Conservation (phyloP, 345 rosid species). For the Clarkia xantiana region DNA sequence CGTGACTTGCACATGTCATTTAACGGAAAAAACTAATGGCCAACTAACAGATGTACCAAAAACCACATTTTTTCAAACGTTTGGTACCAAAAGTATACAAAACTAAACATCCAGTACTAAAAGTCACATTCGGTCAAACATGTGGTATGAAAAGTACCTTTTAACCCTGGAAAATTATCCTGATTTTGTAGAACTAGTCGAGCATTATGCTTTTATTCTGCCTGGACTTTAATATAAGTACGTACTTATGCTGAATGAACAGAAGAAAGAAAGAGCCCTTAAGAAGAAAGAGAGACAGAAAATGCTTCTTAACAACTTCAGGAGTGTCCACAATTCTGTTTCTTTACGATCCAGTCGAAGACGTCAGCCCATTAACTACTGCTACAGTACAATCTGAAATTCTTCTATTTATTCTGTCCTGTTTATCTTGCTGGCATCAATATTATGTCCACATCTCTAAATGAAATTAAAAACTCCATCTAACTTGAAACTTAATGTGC, state of each 20-base stretch:
- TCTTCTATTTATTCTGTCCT: not conserved
- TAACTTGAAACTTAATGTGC: constrained; percentile 13
- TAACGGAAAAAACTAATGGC: too few relatives aligned
- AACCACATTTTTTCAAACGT: too few relatives aligned
- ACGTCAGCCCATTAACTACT: constrained; percentile 42
- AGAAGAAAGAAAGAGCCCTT: constrained; percentile 61
- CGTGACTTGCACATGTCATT: too few relatives aligned
- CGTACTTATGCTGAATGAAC: constrained; percentile 7
- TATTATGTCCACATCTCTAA: too few relatives aligned
- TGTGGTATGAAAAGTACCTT: too few relatives aligned
- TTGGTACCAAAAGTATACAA: too few relatives aligned
- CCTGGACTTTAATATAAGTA: constrained; percentile 1
- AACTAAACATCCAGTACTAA: too few relatives aligned
- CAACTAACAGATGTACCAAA: too few relatives aligned
- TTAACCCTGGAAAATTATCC: too few relatives aligned
- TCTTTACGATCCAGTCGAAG: constrained; percentile 52
- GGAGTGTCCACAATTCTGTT: constrained; percentile 20
- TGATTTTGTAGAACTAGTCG: not conserved
- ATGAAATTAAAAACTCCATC: too few relatives aligned
- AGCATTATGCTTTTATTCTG: not conserved
- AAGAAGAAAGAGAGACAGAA: constrained; percentile 44
- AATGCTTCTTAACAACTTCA: constrained; percentile 24
- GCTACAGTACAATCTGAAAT: constrained; percentile 41
- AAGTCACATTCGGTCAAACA: too few relatives aligned
- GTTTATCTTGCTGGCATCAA: not conserved